phyloP scores from a whole-genome alignment of 495 filamentous ascomycete species.

The Podospora pseudopauciseta region DNA sequence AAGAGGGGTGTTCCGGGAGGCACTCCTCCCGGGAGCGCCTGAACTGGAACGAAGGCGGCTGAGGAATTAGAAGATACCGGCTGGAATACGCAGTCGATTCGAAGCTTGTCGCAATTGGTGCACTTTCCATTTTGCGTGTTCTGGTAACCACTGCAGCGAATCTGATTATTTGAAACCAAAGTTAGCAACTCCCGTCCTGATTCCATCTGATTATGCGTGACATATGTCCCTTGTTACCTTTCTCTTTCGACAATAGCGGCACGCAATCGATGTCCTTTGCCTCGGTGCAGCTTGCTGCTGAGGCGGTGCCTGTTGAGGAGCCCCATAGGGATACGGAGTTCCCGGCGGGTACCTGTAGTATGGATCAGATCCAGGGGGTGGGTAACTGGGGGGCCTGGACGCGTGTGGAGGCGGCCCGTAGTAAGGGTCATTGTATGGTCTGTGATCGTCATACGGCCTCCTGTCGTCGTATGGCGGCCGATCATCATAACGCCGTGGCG shows the following conservation, averaged over 20 bases:
- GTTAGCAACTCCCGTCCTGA: constrained; percentile 15
- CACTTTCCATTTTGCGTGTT: constrained; percentile 49
- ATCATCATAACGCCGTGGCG: constrained; percentile 16
- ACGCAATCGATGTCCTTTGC: constrained; percentile 51
- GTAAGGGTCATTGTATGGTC: constrained; percentile 8
- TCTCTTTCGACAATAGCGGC: constrained; percentile 48
- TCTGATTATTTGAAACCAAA: constrained; percentile 28
- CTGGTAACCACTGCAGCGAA: constrained; percentile 52
- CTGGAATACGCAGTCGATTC: constrained; percentile 51
- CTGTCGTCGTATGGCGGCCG: constrained; percentile 18
- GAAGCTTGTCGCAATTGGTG: constrained; percentile 49
- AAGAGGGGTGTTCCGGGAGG: constrained; percentile 48
- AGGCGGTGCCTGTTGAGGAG: constrained; percentile 22
- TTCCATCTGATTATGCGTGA: not conserved
- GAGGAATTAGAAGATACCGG: constrained; percentile 46
- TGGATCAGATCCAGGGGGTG: constrained; percentile 17
- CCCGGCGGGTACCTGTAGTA: constrained; percentile 23
- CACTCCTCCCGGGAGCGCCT: constrained; percentile 44
- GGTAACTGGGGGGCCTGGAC: constrained; percentile 22
- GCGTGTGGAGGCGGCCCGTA: constrained; percentile 6
- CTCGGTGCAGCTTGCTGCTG: constrained; percentile 42
- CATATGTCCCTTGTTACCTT: constrained; percentile 28
- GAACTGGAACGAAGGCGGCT: constrained; percentile 49
- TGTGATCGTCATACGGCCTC: constrained; percentile 19
- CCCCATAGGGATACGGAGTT: constrained; percentile 15